Base-by-base conservation (phyloP, 495 filamentous ascomycete species). In the Penicillium fimorum region DNA sequence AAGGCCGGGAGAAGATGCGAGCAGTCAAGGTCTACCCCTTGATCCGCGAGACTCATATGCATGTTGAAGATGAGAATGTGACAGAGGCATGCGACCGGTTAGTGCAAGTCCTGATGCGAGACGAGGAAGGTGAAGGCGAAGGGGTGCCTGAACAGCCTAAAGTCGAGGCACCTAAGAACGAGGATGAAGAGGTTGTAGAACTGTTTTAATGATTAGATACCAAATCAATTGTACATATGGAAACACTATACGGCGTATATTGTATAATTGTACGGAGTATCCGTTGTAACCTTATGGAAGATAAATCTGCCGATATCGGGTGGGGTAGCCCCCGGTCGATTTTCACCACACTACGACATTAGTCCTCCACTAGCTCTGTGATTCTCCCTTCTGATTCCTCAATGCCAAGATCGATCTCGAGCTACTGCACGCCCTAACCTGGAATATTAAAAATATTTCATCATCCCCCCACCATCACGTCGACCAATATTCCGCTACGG, bases 41-140 rank as follows among this genome's bases (percentile, higher is more conserved):
- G 48, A 79, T 98, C 32, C 76, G 93, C 53, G 94, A 97, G 67
- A 84, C 87, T 32, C 94, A 98, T 79, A 62, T 90, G 56, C 78
- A 83, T 42, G 84, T 92, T 12, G 79, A 92, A 29, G 77, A 96
- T 66, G 92, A 96, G 50, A 85, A 76, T 18, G 90, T 98, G 38
- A 79, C 81, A 57, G 92, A 96, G 63, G 88, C 83, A 15, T 94
- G 90, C 62, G 94, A 98, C 67, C 79, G 94, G 62, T 63, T 97
- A 48, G 94, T 98, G 35, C 90, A 98, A 61, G 84, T 98, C 12
- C 65, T 98, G 41, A 95, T 96, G 92, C 80, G 88, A 47, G 91
- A 92, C 57, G 94, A 81, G 58, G 72, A 70, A 43, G 72, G 66
- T 17, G 72, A 75, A 47, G 69, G 61, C 38, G 65, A 61, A 29